phyloP scores from a whole-genome alignment of 371 early-diverging fungal genomes.

The Choanephora cucurbitarum region DNA sequence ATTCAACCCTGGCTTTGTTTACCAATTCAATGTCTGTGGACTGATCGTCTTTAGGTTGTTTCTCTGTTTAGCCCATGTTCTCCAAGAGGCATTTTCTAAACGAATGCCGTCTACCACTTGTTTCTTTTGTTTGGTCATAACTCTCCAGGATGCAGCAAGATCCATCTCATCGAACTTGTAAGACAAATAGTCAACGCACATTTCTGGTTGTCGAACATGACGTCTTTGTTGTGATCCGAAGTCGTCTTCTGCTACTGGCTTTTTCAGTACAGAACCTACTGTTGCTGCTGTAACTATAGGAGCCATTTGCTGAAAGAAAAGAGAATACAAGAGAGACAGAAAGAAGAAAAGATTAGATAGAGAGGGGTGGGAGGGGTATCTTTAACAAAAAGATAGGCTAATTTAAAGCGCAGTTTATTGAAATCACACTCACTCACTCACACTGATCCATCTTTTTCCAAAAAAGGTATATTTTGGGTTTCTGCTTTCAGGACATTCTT shows the following conservation, averaged over 20 bases:
- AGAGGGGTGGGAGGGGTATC: too few relatives aligned
- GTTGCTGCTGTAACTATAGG: slow-evolving; percentile 9
- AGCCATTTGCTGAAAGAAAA: slow-evolving; percentile 7
- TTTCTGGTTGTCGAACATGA: slow-evolving; percentile 29
- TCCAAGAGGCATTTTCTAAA: slow-evolving; percentile 71
- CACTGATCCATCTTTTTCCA: too few relatives aligned
- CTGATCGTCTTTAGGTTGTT: slow-evolving; percentile 57
- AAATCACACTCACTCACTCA: too few relatives aligned
- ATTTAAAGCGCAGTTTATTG: too few relatives aligned
- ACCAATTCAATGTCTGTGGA: slow-evolving; percentile 62
- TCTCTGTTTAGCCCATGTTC: slow-evolving; percentile 66
- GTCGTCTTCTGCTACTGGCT: slow-evolving; percentile 22
- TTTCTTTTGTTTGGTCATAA: slow-evolving; percentile 56
- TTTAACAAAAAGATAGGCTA: too few relatives aligned
- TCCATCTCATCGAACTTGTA: slow-evolving; percentile 60
- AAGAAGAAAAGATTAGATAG: background rate
- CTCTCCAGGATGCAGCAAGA: slow-evolving; percentile 52
- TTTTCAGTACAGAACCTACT: slow-evolving; percentile 6
- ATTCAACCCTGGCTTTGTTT: slow-evolving; percentile 12
- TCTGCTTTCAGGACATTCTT: too few relatives aligned
- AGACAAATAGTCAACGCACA: slow-evolving; percentile 63
- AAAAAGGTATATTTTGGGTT: too few relatives aligned
- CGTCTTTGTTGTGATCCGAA: slow-evolving; percentile 20
- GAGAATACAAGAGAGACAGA: background rate
- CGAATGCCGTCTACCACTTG: slow-evolving; percentile 61